These are phyloP conservation scores for Rhizopogon vinicolor DNA, from an alignment of 768 basidiomycete species.

Conservation along the genomic window DNA sequence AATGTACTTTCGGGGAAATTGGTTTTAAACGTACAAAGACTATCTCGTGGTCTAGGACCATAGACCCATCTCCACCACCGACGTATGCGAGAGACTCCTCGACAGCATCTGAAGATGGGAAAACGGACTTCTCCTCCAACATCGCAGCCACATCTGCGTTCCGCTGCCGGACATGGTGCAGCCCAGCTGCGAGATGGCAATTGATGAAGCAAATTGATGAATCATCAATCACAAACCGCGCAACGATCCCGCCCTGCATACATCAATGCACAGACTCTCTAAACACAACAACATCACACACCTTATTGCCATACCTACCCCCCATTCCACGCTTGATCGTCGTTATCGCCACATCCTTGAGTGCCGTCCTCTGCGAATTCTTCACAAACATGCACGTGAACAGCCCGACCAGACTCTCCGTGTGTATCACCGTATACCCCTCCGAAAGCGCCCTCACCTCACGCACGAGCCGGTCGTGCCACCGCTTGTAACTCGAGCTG, in stretches of 20 bases:
- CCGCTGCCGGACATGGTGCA: slow-evolving; percentile 72
- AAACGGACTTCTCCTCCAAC: slow-evolving; percentile 74
- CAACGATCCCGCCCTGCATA: slow-evolving; percentile 81
- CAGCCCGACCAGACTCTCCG: slow-evolving; percentile 87
- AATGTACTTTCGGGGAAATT: slow-evolving; percentile 1
- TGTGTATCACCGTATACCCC: slow-evolving; percentile 77
- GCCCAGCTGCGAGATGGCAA: slow-evolving; percentile 96
- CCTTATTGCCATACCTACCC: slow-evolving; percentile 95
- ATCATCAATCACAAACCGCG: slow-evolving; percentile 86
- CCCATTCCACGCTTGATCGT: slow-evolving; percentile 91
- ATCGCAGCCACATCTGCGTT: slow-evolving; percentile 88
- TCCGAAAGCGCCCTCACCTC: slow-evolving; percentile 77
- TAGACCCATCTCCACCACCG: slow-evolving; percentile 90
- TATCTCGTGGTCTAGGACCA: slow-evolving; percentile 92
- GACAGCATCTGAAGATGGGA: slow-evolving; percentile 40
- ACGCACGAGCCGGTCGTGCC: slow-evolving; percentile 75
- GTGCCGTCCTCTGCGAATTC: slow-evolving; percentile 48
- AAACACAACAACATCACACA: slow-evolving; percentile 24
- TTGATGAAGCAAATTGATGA: slow-evolving; percentile 95
- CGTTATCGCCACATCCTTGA: slow-evolving; percentile 71
- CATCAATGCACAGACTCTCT: background rate
- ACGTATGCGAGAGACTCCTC: slow-evolving; percentile 67
- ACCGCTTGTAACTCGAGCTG: slow-evolving; percentile 79
- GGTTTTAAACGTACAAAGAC: slow-evolving; percentile 55
- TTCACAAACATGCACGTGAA: slow-evolving; percentile 77